Conservation (phyloP, 495 filamentous ascomycete genomes). For the Apodospora peruviana region DNA sequence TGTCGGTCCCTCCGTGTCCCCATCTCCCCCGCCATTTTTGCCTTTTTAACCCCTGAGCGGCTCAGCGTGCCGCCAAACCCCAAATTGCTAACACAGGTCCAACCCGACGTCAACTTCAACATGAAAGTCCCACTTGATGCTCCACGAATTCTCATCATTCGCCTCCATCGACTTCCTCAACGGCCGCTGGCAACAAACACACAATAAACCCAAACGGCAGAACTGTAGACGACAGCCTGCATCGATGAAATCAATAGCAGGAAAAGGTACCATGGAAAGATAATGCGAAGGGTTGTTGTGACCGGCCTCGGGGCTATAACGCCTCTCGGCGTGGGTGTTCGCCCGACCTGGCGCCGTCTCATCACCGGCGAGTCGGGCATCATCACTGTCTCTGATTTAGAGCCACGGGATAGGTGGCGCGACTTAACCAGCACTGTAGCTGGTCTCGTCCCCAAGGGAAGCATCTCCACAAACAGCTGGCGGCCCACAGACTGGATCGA, state of each 20-base stretch:
- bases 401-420: conserved; percentile 47
- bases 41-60: too few relatives aligned
- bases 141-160: too few relatives aligned
- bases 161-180: too few relatives aligned
- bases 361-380: conserved; percentile 76
- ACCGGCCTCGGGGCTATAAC: conserved; percentile 92
- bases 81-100: too few relatives aligned
- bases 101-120: too few relatives aligned
- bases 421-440: conserved; percentile 80
- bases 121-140: too few relatives aligned
- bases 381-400: conserved; percentile 56
- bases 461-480: conserved; percentile 45
- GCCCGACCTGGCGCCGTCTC: conserved; percentile 73
- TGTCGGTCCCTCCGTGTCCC: too few relatives aligned
- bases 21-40: too few relatives aligned
- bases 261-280: conserved; percentile 11
- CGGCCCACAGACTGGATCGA: conserved; percentile 71
- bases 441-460: conserved; percentile 59
- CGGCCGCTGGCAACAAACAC: too few relatives aligned
- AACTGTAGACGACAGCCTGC: too few relatives aligned
- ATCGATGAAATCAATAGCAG: neutral
- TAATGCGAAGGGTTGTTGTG: conserved; percentile 89
- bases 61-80: too few relatives aligned
- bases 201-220: too few relatives aligned
- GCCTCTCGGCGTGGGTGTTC: conserved; percentile 78